Conservation (phyloP, 2,329 filamentous ascomycete species). For the Niveomyces coronatus region DNA sequence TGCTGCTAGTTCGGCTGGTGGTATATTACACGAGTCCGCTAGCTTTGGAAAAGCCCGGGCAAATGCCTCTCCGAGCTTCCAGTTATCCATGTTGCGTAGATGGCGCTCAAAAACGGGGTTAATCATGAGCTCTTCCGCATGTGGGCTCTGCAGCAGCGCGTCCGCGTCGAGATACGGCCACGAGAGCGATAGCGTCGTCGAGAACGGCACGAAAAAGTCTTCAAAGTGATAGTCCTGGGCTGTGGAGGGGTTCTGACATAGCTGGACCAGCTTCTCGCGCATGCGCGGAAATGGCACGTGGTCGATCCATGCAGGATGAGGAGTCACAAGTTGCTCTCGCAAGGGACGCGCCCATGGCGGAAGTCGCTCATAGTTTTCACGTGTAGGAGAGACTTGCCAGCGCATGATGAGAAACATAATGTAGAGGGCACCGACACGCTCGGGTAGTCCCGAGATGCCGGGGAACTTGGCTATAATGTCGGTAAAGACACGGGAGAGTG, state of each 20-base stretch:
- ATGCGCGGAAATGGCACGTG: slow-evolving; percentile 70
- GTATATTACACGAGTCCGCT: slow-evolving; percentile 20
- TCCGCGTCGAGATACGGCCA: slow-evolving; percentile 75
- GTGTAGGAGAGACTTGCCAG: slow-evolving; percentile 73
- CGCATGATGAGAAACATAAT: slow-evolving; percentile 80
- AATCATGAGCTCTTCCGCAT: slow-evolving; percentile 59
- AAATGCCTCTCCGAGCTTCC: slow-evolving; percentile 67
- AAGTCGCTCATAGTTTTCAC: slow-evolving; percentile 68
- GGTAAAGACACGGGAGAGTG: slow-evolving; percentile 73
- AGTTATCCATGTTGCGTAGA: slow-evolving; percentile 64
- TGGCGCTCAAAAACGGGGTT: slow-evolving; percentile 84
- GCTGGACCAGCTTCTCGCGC: slow-evolving; percentile 53
- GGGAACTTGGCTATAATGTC: slow-evolving; percentile 81
- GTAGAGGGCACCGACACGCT: slow-evolving; percentile 73
- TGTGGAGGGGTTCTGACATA: slow-evolving; percentile 27
- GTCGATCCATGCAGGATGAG: slow-evolving; percentile 76
- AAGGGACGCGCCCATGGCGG: slow-evolving; percentile 63
- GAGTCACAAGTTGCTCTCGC: slow-evolving; percentile 51
- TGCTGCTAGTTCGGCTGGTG: background rate
- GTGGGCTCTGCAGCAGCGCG: slow-evolving; percentile 50
- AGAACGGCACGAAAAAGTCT: slow-evolving; percentile 76
- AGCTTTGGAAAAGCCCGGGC: slow-evolving; percentile 49
- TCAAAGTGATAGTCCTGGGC: slow-evolving; percentile 54
- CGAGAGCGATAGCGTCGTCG: slow-evolving; percentile 63
- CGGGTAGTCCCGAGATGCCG: slow-evolving; percentile 65